These are phyloP conservation scores for Skeletonema costatum DNA, from an alignment of 108 stramenopile species.

Conservation along the genomic window DNA sequence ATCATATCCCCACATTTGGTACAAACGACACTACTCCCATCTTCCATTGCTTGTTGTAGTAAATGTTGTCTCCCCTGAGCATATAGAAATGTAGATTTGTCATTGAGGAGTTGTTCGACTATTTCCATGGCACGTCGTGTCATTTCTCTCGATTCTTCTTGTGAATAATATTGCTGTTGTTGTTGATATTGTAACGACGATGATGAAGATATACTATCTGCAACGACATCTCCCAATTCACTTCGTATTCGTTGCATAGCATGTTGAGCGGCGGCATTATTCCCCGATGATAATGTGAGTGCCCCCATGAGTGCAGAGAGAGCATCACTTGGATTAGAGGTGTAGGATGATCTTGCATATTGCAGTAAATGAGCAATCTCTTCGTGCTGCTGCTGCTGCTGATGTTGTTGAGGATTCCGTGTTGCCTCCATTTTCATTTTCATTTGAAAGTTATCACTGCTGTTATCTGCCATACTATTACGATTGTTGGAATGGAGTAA, in stretches of 20 bases:
- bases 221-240: conserved; percentile 52
- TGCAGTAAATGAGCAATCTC: conserved; percentile 47
- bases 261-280: conserved; percentile 16
- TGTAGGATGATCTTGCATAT: conserved; percentile 47
- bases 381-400: conserved; percentile 20
- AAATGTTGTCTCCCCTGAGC: conserved; percentile 49
- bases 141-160: conserved; percentile 19
- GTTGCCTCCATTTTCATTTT: background rate
- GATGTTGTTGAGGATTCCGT: background rate
- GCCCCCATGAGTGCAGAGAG: conserved; percentile 55
- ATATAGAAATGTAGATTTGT: conserved; percentile 43
- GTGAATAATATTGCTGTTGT: background rate
- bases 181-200: background rate
- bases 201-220: conserved; percentile 13
- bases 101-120: conserved; percentile 39
- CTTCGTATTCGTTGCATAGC: conserved; percentile 45
- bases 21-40: conserved; percentile 54
- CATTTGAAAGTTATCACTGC: background rate
- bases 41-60: conserved; percentile 60
- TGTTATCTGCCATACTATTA: background rate
- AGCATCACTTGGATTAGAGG: conserved; percentile 49
- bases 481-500: background rate
- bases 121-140: conserved; percentile 40
- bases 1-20: conserved; percentile 50
- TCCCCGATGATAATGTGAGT: conserved; percentile 38